A percentile compares a stretch with the other conserved stretches of the same genome.
These are phyloP conservation scores for Trypanosoma cruzi DNA, from an alignment of 208 protist species.

Conservation along the genomic window DNA sequence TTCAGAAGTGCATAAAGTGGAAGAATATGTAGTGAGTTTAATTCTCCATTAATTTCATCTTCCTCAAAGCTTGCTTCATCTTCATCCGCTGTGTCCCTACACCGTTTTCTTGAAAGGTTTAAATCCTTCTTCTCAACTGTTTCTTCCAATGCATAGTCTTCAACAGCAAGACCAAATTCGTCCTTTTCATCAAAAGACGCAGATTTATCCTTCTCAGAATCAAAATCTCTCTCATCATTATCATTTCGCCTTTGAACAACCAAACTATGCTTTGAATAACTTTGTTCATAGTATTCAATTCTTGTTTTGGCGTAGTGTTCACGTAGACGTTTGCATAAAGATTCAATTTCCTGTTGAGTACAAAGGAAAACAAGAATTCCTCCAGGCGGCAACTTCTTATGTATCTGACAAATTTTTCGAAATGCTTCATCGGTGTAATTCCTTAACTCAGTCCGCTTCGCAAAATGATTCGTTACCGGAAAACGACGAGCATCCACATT, in stretches of 20 bases:
- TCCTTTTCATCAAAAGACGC: conserved; percentile 29
- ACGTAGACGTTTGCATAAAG: conserved; percentile 84
- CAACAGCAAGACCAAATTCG: conserved; percentile 47
- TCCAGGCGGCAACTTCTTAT: conserved; percentile 96
- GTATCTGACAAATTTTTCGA: conserved; percentile 96
- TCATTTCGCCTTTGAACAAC: conserved; percentile 22
- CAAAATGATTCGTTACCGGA: conserved; percentile 98
- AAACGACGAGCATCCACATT: conserved; percentile 96
- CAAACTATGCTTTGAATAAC: conserved; percentile 71
- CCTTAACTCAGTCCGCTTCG: conserved; percentile 88
- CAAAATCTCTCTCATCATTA: conserved; percentile 11
- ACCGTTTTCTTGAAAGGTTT: conserved; percentile 29
- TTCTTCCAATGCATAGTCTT: conserved; percentile 67
- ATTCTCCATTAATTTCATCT: conserved; percentile 87
- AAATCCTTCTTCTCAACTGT: conserved; percentile 18
- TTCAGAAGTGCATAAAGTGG: conserved; percentile 98
- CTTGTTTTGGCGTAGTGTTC: conserved; percentile 77
- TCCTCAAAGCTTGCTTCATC: conserved; percentile 43
- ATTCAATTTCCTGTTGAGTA: conserved; percentile 96
- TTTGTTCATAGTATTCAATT: conserved; percentile 87
- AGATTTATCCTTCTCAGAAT: conserved; percentile 22
- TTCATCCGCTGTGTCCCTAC: conserved; percentile 25
- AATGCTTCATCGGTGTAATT: conserved; percentile 96
- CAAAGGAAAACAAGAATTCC: conserved; percentile 98
- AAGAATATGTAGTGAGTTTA: conserved; percentile 94